phyloP scores from a whole-genome alignment of 1,284 basidiomycete species.

The Ceratobasidium papillatum region DNA sequence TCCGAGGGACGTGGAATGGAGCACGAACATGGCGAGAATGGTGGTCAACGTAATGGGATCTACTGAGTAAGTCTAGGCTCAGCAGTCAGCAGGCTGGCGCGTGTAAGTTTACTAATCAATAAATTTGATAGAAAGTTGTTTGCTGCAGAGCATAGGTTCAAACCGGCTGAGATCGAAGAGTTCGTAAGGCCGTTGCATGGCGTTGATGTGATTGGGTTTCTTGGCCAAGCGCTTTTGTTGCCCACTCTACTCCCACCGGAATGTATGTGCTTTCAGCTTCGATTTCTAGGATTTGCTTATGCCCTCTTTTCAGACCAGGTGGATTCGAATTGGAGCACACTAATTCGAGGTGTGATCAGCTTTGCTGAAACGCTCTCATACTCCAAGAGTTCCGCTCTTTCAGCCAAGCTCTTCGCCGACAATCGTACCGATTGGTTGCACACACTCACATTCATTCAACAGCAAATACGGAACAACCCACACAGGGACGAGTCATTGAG shows the following conservation, averaged over 20 bases:
- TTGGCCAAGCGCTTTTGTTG: background rate
- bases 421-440: background rate
- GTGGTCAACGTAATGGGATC: slow-evolving; percentile 12
- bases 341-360: background rate
- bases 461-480: background rate
- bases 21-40: background rate
- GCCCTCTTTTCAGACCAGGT: background rate
- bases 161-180: background rate
- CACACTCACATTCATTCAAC: background rate
- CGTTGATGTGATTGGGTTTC: background rate
- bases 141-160: slow-evolving; percentile 4
- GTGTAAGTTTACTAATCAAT: background rate
- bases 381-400: slow-evolving; percentile 1
- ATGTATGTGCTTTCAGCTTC: background rate
- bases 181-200: background rate
- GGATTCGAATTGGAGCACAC: background rate
- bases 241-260: background rate
- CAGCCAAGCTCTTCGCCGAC: background rate
- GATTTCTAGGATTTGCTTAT: background rate
- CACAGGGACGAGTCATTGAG: slow-evolving; percentile 1
- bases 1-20: background rate
- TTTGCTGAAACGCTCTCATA: slow-evolving; percentile 8
- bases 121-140: background rate
- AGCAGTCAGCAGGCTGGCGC: too few species aligned
- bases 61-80: slow-evolving; percentile 5